Evolutionary conservation across 2,329 filamentous ascomycete genomes (phyloP).

Genomic region (Blastomyces parvus): DNA sequence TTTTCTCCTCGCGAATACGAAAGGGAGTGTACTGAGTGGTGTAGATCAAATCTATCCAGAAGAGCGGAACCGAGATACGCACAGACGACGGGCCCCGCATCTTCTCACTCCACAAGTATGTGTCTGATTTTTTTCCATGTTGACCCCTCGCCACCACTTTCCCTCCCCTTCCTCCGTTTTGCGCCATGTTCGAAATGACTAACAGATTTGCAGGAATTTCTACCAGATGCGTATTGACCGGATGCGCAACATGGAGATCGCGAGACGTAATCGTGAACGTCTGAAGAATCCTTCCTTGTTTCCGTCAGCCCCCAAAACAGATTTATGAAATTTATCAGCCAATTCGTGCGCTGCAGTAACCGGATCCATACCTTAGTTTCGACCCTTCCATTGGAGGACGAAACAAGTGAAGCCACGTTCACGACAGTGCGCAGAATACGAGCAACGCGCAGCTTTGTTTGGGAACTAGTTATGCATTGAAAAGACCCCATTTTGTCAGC

Average conservation of each 20-base stretch:
- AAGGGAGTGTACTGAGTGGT: background rate
- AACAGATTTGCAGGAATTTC: constrained; percentile 53
- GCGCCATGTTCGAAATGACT: constrained; percentile 1
- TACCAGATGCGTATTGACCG: constrained; percentile 76
- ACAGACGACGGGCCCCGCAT: constrained; percentile 59
- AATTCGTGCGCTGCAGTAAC: background rate
- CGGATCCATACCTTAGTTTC: background rate
- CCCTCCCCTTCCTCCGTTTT: background rate
- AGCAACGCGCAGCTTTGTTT: background rate
- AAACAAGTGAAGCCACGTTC: constrained; percentile 1
- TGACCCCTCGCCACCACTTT: background rate
- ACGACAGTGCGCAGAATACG: background rate
- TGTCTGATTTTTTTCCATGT: constrained; percentile 29
- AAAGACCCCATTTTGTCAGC: background rate
- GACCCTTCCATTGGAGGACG: background rate
- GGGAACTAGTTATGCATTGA: background rate
- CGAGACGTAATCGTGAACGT: constrained; percentile 72
- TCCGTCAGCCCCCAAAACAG: constrained; percentile 67
- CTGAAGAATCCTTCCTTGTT: constrained; percentile 70
- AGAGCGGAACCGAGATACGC: constrained; percentile 28
- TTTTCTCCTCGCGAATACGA: background rate
- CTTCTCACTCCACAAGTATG: constrained; percentile 72
- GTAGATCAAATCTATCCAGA: constrained; percentile 41
- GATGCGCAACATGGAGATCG: constrained; percentile 65
- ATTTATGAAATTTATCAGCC: constrained; percentile 21